These are phyloP conservation scores for Fusarium mangiferae DNA, from an alignment of 2,329 filamentous ascomycete genomes.

Conservation along the genomic window DNA sequence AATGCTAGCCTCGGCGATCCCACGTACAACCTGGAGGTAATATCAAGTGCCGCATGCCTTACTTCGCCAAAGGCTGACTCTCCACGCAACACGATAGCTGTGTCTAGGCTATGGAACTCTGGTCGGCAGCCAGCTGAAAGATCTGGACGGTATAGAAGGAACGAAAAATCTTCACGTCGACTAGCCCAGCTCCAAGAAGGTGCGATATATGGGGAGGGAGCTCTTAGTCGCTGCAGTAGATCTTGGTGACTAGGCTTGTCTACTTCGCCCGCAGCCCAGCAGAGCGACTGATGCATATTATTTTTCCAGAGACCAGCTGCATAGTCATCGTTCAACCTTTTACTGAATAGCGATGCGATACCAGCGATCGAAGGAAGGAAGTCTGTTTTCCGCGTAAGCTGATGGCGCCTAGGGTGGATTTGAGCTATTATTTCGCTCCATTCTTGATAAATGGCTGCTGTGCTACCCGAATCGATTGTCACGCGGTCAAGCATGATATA, in stretches of 20 bases:
- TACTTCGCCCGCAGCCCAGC: fast-evolving
- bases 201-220: background rate
- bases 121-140: background rate
- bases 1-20: background rate
- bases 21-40: background rate
- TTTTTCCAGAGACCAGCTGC: background rate
- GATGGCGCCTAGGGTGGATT: fast-evolving
- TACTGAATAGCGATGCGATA: background rate
- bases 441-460: background rate
- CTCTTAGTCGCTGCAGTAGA: fast-evolving
- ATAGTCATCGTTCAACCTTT: background rate
- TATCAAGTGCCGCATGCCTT: fast-evolving
- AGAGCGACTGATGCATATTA: background rate
- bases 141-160: fast-evolving
- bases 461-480: background rate
- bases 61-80: background rate
- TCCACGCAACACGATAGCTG: fast-evolving
- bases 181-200: background rate
- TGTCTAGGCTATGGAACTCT: background rate
- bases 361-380: background rate
- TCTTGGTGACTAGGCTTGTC: background rate
- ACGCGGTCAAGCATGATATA: background rate
- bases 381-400: background rate
- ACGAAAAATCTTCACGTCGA: fast-evolving
- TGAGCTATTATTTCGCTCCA: fast-evolving